Percentiles rank a stretch among this genome's conserved stretches.
These are phyloP conservation scores for Erucastrum elatum DNA, from an alignment of 345 rosid species.

Conservation along the genomic window DNA sequence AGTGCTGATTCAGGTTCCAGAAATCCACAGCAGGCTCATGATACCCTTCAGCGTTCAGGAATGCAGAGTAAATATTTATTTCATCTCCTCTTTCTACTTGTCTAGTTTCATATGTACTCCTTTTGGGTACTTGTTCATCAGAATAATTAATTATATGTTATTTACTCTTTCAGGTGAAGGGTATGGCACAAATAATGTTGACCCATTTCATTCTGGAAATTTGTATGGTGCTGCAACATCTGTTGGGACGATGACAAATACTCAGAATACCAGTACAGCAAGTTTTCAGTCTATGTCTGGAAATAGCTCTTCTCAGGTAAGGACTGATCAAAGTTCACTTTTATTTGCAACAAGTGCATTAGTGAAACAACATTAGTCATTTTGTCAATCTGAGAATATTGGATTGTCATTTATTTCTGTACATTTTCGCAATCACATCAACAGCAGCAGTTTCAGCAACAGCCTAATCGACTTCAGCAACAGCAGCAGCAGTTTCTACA, in stretches of 20 bases:
- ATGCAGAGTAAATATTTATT: conserved; percentile 57
- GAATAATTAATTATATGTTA: background rate
- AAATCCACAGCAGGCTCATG: conserved; percentile 63
- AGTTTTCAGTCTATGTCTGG: conserved; percentile 62
- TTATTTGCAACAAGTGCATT: conserved; percentile 47
- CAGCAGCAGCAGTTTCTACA: conserved; percentile 52
- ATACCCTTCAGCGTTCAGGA: conserved; percentile 63
- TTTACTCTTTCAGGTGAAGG: conserved; percentile 68
- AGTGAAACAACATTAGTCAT: conserved; percentile 48
- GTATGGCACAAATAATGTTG: conserved; percentile 60
- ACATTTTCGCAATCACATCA: conserved; percentile 63
- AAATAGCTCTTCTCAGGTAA: conserved; percentile 52
- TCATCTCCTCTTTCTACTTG: conserved; percentile 9
- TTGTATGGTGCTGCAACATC: conserved; percentile 61
- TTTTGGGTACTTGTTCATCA: conserved; percentile 1
- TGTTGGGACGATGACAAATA: conserved; percentile 56
- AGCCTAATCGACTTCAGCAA: conserved; percentile 48
- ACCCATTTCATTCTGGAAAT: conserved; percentile 66
- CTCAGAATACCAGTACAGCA: conserved; percentile 58
- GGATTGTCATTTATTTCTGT: conserved; percentile 46
- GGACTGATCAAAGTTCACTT: conserved; percentile 53
- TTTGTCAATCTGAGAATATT: conserved; percentile 55
- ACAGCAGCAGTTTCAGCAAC: conserved; percentile 64
- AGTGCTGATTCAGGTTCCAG: conserved; percentile 56
- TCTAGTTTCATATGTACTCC: conserved; percentile 20